Conservation (phyloP, 163 green algal species). For the Chlorella variabilis region DNA sequence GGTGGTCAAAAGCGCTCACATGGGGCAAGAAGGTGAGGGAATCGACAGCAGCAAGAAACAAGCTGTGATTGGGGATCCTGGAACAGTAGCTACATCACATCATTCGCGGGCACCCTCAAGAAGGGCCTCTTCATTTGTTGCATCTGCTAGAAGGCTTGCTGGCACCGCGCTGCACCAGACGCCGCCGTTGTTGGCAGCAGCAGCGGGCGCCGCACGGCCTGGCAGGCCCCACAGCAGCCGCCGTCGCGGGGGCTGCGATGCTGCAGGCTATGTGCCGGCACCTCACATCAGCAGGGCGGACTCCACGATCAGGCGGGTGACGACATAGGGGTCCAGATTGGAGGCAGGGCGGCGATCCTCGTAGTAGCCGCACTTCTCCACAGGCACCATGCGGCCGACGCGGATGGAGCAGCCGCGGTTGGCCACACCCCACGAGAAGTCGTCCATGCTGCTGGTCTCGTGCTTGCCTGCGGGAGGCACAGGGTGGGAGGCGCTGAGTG, state of each 20-base stretch:
- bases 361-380: constrained; percentile 90
- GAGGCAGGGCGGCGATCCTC: constrained; percentile 94
- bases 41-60: not conserved
- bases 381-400: constrained; percentile 92
- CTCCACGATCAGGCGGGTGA: constrained; percentile 91
- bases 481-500: too few species aligned
- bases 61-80: not conserved
- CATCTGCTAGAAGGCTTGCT: too few species aligned
- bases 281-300: constrained; percentile 78
- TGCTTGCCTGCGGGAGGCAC: constrained; percentile 68
- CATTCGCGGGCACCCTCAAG: not conserved
- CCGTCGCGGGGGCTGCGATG: too few species aligned
- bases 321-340: constrained; percentile 98
- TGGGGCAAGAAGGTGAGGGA: not conserved
- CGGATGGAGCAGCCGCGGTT: constrained; percentile 97
- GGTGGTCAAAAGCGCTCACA: not conserved
- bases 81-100: not conserved
- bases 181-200: too few species aligned
- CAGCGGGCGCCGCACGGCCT: too few species aligned
- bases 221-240: too few species aligned
- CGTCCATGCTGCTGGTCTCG: constrained; percentile 94
- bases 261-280: too few species aligned
- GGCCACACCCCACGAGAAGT: constrained; percentile 97
- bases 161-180: not conserved
- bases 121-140: not conserved